These are phyloP conservation scores for Candida taoyuanica DNA, from an alignment of 805 yeast species.

Conservation along the genomic window DNA sequence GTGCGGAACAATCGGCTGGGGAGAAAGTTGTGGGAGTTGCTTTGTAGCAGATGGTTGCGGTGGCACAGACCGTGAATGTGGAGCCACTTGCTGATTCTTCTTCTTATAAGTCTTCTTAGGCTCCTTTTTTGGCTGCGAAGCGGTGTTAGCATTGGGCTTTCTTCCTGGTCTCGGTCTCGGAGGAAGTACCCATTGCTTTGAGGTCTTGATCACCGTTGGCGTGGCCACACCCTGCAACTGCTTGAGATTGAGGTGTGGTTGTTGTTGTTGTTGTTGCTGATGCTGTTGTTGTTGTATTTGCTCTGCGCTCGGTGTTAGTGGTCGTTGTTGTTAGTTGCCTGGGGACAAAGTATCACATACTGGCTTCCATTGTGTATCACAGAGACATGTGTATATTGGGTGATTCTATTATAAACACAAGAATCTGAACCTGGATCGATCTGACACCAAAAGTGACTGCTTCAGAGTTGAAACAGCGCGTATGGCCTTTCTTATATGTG, in stretches of 20 bases:
- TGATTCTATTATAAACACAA: no score
- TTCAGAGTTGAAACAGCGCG: no score
- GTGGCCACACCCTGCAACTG: conserved; percentile 14
- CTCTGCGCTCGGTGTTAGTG: not conserved
- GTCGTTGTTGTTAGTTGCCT: not conserved
- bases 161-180: conserved; percentile 77
- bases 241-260: conserved; percentile 8
- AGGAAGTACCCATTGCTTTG: conserved; percentile 79
- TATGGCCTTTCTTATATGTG: no score
- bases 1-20: conserved; percentile 1
- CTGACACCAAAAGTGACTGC: no score
- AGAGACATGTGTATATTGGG: not conserved
- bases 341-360: no score
- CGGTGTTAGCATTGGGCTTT: conserved; percentile 58
- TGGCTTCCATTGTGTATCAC: not conserved
- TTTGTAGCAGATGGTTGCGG: conserved; percentile 6
- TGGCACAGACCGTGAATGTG: conserved; percentile 3
- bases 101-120: conserved; percentile 17
- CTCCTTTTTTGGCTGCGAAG: conserved; percentile 56
- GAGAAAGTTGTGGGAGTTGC: not conserved
- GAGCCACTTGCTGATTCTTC: conserved; percentile 8
- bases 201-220: conserved; percentile 43
- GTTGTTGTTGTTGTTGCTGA: not conserved
- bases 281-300: no score
- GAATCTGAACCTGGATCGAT: no score